phyloP scores from a whole-genome alignment of 345 rosid genomes.

The Iberis pinnata region DNA sequence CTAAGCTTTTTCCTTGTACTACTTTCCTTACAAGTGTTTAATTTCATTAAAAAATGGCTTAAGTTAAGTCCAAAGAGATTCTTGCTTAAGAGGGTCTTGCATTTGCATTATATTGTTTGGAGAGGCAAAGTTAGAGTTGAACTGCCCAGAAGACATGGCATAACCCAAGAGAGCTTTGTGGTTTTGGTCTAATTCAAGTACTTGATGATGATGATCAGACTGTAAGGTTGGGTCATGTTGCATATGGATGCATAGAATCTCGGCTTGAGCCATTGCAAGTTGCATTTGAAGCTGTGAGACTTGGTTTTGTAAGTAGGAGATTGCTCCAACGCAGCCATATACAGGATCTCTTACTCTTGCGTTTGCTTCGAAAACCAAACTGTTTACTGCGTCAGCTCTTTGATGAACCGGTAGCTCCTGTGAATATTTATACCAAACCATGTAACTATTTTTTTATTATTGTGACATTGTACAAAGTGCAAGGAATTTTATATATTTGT shows the following conservation, averaged over 20 bases:
- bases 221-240: slow-evolving; percentile 45
- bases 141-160: slow-evolving; percentile 33
- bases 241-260: slow-evolving; percentile 76
- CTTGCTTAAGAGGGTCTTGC: slow-evolving; percentile 65
- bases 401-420: slow-evolving; percentile 75
- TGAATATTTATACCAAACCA: not conserved
- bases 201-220: slow-evolving; percentile 33
- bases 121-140: slow-evolving; percentile 44
- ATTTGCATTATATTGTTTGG: slow-evolving; percentile 43
- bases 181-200: slow-evolving; percentile 35
- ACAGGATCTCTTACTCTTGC: slow-evolving; percentile 81
- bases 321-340: slow-evolving; percentile 79
- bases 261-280: slow-evolving; percentile 79
- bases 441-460: too few relatives aligned
- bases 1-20: slow-evolving; percentile 29
- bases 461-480: too few relatives aligned
- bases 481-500: too few relatives aligned
- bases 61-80: slow-evolving; percentile 57
- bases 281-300: slow-evolving; percentile 77
- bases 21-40: slow-evolving; percentile 31
- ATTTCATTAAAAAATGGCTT: slow-evolving; percentile 1
- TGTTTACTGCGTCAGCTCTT: slow-evolving; percentile 75
- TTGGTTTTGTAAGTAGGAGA: slow-evolving; percentile 68
- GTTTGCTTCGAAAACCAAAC: slow-evolving; percentile 74
- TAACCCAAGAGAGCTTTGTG: slow-evolving; percentile 40